phyloP scores from a whole-genome alignment of 805 yeast genomes.

The Naumovozyma castellii region DNA sequence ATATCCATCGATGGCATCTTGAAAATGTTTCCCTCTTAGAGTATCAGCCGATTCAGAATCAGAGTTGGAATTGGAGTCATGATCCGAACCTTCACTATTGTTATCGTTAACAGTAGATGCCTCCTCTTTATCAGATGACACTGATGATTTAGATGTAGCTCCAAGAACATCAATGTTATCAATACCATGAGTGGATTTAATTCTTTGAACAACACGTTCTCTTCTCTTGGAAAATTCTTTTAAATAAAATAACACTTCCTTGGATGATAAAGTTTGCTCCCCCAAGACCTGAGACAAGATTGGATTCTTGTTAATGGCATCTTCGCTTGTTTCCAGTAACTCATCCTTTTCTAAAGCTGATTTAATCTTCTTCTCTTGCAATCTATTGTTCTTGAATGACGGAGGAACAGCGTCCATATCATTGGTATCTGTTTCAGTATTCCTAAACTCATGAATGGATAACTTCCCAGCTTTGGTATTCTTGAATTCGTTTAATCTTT shows the following conservation, averaged over 20 bases:
- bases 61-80: conserved; percentile 5
- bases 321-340: conserved; percentile 30
- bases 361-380: conserved; percentile 36
- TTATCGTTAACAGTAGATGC: conserved; percentile 6
- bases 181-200: conserved; percentile 27
- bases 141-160: conserved; percentile 10
- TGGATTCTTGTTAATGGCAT: conserved; percentile 34
- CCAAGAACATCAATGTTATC: conserved; percentile 20
- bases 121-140: conserved; percentile 6
- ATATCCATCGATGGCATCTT: conserved; percentile 28
- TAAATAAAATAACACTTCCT: conserved; percentile 33
- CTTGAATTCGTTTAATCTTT: conserved; percentile 80
- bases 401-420: conserved; percentile 60
- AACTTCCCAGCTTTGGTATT: conserved; percentile 64
- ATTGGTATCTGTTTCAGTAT: conserved; percentile 24
- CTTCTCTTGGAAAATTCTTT: conserved; percentile 27
- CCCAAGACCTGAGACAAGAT: conserved; percentile 36
- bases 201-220: conserved; percentile 17
- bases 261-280: conserved; percentile 38
- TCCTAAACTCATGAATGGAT: conserved; percentile 67
- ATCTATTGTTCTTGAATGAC: conserved; percentile 56
- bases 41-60: conserved; percentile 3
- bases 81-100: conserved; percentile 9
- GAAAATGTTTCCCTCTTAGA: conserved; percentile 10
- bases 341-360: conserved; percentile 25